Conservation (phyloP, 1,284 basidiomycete genomes). For the Takashimella koratensis region DNA sequence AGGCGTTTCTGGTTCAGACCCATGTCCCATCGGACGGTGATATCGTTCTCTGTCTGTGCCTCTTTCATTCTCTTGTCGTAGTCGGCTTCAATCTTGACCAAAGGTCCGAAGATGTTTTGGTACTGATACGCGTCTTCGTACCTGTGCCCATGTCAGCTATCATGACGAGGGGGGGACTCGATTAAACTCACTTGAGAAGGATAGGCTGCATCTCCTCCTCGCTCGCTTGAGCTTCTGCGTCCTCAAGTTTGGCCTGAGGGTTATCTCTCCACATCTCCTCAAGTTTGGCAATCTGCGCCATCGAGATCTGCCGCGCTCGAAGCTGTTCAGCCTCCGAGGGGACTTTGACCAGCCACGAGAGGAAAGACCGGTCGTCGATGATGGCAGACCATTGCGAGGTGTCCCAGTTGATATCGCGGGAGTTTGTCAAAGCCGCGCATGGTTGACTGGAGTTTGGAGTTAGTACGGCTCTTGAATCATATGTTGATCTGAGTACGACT, state of each 20-base stretch:
- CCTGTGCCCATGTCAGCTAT: constrained; percentile 25
- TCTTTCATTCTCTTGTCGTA: constrained; percentile 98
- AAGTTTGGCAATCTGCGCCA: constrained; percentile 92
- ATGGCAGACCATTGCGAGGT: constrained; percentile 95
- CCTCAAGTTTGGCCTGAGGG: constrained; percentile 87
- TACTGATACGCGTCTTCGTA: constrained; percentile 99
- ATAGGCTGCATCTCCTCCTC: constrained; percentile 95
- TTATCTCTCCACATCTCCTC: constrained; percentile 99
- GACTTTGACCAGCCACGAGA: constrained; percentile 97
- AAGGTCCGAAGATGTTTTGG: constrained; percentile 96
- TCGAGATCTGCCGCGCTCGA: constrained; percentile 90
- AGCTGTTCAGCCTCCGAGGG: constrained; percentile 94
- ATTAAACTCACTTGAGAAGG: constrained; percentile 60
- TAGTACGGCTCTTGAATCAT: too few species aligned
- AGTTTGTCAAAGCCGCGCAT: constrained; percentile 80
- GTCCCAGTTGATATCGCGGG: constrained; percentile 98
- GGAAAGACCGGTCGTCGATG: constrained; percentile 95
- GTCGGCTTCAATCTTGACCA: constrained; percentile 99
- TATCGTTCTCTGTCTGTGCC: constrained; percentile 95
- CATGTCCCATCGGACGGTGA: constrained; percentile 93
- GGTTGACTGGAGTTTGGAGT: constrained; percentile 78
- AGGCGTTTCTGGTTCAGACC: constrained; percentile 97
- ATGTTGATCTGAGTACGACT: too few species aligned
- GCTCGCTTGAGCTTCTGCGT: constrained; percentile 92
- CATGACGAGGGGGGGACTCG: neutral